Percentiles rank a stretch among this genome's conserved stretches.
phyloP scores from a whole-genome alignment of 305 asterid species.

The Solanum chacoense region DNA sequence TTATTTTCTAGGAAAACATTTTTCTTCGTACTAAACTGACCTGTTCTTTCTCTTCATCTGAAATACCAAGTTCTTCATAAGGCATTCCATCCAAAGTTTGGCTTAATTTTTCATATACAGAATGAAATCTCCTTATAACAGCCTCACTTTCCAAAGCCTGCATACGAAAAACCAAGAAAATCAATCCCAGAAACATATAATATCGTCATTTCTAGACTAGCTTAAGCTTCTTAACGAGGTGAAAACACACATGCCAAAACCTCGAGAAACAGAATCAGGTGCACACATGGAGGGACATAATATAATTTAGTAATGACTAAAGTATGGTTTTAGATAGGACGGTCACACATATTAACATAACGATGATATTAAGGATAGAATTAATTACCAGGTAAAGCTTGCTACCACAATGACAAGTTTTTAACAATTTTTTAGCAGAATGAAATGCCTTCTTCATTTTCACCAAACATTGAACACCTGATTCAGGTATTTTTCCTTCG shows the following conservation, averaged over 20 bases:
- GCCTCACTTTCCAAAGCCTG: constrained; percentile 78
- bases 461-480: constrained; percentile 31
- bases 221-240: background rate
- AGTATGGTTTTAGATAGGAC: too few species aligned
- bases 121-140: constrained; percentile 48
- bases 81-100: constrained; percentile 73
- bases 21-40: constrained; percentile 12
- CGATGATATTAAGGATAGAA: background rate
- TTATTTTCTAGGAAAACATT: background rate
- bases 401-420: constrained; percentile 65
- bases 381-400: constrained; percentile 59
- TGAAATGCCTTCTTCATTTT: constrained; percentile 50
- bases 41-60: constrained; percentile 71
- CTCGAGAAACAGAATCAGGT: background rate
- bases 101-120: constrained; percentile 49
- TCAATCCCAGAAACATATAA: background rate
- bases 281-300: background rate
- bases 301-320: background rate
- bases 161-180: background rate
- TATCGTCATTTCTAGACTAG: background rate
- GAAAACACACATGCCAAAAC: background rate
- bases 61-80: constrained; percentile 55
- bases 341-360: background rate
- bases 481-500: constrained; percentile 21
- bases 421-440: constrained; percentile 58